Percentiles rank a stretch among this genome's conserved stretches.
phyloP scores from a whole-genome alignment of 768 basidiomycete species.

The Pisolithus sp. region DNA sequence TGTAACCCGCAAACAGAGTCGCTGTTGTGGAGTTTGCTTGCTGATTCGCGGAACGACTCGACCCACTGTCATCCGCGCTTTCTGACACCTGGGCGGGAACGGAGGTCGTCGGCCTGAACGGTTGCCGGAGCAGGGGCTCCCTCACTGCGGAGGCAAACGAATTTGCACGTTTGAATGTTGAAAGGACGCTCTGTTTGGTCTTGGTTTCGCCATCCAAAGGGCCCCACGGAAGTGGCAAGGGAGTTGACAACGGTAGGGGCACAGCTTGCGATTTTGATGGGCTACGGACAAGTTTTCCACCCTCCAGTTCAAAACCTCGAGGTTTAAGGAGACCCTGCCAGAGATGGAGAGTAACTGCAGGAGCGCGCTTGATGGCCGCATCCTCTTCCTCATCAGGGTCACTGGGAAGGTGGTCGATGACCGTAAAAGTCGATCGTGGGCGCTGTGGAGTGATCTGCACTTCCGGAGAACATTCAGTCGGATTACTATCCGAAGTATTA shows the following conservation, averaged over 20 bases:
- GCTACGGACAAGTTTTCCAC: conserved; percentile 53
- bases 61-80: conserved; percentile 15
- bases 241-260: conserved; percentile 14
- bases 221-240: conserved; percentile 11
- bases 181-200: conserved; percentile 39
- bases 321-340: conserved; percentile 65
- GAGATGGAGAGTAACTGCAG: conserved; percentile 56
- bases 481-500: conserved; percentile 8
- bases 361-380: conserved; percentile 50
- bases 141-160: conserved; percentile 48
- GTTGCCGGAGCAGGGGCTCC: conserved; percentile 28
- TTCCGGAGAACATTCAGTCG: conserved; percentile 9
- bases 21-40: conserved; percentile 1
- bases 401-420: conserved; percentile 14
- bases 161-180: conserved; percentile 54
- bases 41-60: background rate
- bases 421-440: conserved; percentile 12
- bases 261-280: conserved; percentile 41
- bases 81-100: conserved; percentile 8
- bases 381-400: conserved; percentile 47
- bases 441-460: conserved; percentile 15
- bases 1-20: conserved; percentile 48
- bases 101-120: conserved; percentile 41
- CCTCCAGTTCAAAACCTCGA: conserved; percentile 59
- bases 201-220: conserved; percentile 4